Evolutionary conservation across 2,329 filamentous ascomycete genomes (phyloP).

Genomic region (Apiospora saccharicola): DNA sequence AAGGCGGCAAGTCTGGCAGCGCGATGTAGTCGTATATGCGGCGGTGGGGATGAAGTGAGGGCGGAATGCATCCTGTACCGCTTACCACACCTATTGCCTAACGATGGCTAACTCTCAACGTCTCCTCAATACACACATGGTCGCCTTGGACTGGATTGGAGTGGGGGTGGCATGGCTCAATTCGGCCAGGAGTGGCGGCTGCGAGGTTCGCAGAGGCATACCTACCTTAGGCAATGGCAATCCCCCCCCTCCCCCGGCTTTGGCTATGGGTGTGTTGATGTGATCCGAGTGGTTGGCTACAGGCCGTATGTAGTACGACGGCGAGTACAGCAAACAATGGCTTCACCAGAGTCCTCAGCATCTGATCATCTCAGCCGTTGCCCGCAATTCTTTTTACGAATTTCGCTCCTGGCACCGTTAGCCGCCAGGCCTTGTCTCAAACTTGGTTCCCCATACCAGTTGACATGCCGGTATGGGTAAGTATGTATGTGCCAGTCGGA

Average conservation of each 20-base stretch:
- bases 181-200: slow-evolving; percentile 1
- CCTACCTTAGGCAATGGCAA: background rate
- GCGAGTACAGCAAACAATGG: background rate
- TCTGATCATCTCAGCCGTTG: slow-evolving; percentile 13
- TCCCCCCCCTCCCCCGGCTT: background rate
- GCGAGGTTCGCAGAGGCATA: background rate
- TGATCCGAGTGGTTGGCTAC: slow-evolving; percentile 22
- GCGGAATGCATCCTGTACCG: background rate
- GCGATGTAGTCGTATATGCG: background rate
- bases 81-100: background rate
- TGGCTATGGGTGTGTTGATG: background rate
- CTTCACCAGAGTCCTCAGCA: background rate
- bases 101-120: background rate
- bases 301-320: slow-evolving; percentile 6
- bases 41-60: slow-evolving; percentile 11
- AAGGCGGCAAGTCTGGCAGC: slow-evolving; percentile 9
- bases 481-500: background rate
- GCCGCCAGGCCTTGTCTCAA: slow-evolving; percentile 14
- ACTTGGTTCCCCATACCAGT: background rate
- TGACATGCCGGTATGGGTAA: background rate
- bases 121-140: slow-evolving; percentile 3
- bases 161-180: slow-evolving; percentile 4
- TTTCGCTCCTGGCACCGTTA: slow-evolving; percentile 18
- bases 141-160: slow-evolving; percentile 4
- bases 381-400: background rate